A percentile compares a stretch with the other conserved stretches of the same genome.
phyloP scores from a whole-genome alignment of 805 yeast species.

The Saccharomycopsis fermentans region DNA sequence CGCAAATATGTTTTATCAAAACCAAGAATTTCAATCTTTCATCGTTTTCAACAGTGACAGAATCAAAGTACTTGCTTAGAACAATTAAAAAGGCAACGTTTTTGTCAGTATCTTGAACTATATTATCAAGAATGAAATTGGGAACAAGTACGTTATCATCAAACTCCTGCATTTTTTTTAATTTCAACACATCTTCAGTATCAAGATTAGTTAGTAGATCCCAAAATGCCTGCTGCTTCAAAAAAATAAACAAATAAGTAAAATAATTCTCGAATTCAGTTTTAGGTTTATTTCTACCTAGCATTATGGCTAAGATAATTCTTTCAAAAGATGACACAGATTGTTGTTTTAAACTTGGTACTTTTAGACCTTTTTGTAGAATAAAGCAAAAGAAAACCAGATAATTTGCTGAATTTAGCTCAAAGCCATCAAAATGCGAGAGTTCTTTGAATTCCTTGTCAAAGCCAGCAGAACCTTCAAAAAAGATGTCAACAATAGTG shows the following conservation, averaged over 20 bases:
- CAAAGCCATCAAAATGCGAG: neutral
- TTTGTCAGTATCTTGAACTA: slow-evolving; percentile 1
- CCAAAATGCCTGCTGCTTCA: slow-evolving; percentile 3
- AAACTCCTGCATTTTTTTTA: neutral
- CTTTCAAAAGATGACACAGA: neutral
- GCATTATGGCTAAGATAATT: neutral
- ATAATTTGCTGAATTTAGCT: neutral
- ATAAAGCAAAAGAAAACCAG: slow-evolving; percentile 3
- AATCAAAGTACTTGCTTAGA: neutral
- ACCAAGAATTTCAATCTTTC: slow-evolving; percentile 1
- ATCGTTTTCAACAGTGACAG: neutral
- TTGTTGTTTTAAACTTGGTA: slow-evolving; percentile 4
- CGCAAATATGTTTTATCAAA: slow-evolving; percentile 7
- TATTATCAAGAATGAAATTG: neutral
- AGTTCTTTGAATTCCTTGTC: neutral
- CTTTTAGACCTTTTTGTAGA: neutral
- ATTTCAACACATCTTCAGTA: neutral
- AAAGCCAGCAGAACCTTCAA: neutral
- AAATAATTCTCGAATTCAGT: neutral
- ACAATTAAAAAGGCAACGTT: slow-evolving; percentile 1
- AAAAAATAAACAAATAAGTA: neutral
- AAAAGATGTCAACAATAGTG: neutral
- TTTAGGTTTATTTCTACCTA: neutral
- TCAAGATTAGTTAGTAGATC: neutral
- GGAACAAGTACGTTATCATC: slow-evolving; percentile 5